Evolutionary conservation across 768 basidiomycete species (phyloP).

Genomic region (Lentinula boryana): DNA sequence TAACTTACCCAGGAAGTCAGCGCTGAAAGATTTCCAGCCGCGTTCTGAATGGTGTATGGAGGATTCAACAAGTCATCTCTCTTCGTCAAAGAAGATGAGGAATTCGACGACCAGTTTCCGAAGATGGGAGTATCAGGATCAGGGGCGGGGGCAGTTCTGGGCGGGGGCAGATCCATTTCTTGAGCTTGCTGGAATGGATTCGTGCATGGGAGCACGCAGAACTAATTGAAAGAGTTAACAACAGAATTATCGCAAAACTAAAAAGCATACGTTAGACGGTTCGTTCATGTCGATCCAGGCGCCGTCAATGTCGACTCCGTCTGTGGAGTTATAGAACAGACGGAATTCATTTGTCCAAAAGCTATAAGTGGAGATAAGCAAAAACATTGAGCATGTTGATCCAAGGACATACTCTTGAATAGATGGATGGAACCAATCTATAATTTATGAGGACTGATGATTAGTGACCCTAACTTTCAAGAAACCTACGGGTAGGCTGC

Average conservation of each 20-base stretch:
- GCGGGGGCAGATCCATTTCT: slow-evolving; percentile 47
- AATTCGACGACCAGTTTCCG: slow-evolving; percentile 9
- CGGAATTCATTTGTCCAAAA: slow-evolving; percentile 62
- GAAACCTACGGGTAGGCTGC: background rate
- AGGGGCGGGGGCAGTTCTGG: slow-evolving; percentile 43
- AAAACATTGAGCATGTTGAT: background rate
- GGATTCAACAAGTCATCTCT: slow-evolving; percentile 38
- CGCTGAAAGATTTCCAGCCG: slow-evolving; percentile 39
- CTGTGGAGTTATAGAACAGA: slow-evolving; percentile 45
- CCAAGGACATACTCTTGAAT: slow-evolving; percentile 35
- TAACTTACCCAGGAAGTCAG: slow-evolving; percentile 47
- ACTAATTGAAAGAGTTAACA: slow-evolving; percentile 26
- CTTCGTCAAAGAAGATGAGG: slow-evolving; percentile 11
- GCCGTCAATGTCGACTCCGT: slow-evolving; percentile 62
- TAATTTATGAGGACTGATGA: background rate
- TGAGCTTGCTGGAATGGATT: slow-evolving; percentile 56
- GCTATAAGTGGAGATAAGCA: slow-evolving; percentile 19
- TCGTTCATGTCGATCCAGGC: slow-evolving; percentile 80
- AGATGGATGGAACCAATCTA: slow-evolving; percentile 58
- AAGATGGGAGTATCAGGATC: slow-evolving; percentile 51
- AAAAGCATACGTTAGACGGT: slow-evolving; percentile 48
- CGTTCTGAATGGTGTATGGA: slow-evolving; percentile 56
- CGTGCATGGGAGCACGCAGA: slow-evolving; percentile 56
- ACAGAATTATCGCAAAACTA: background rate
- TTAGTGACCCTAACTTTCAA: background rate